phyloP scores from a whole-genome alignment of 192 early-diverging fungal species.

The Gorgonomyces haynaldii region DNA sequence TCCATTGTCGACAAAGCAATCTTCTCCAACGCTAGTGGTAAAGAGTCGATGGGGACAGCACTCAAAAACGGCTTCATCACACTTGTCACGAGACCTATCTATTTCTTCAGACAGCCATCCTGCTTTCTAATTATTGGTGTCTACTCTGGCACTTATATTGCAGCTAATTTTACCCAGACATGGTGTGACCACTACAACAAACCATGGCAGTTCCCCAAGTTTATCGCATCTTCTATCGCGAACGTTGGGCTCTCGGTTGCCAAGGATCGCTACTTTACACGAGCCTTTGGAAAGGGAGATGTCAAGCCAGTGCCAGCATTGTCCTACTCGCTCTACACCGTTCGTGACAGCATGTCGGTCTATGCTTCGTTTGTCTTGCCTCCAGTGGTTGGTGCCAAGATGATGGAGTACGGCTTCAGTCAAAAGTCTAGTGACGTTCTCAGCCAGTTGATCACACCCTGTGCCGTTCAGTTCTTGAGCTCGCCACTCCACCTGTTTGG shows the following conservation, averaged over 20 bases:
- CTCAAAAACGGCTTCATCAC: constrained; percentile 13
- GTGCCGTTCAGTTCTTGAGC: constrained; percentile 27
- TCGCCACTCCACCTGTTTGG: constrained; percentile 32
- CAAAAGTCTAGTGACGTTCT: constrained; percentile 8
- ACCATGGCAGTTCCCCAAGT: constrained; percentile 26
- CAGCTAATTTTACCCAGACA: constrained; percentile 29
- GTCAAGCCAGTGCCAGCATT: constrained; percentile 20
- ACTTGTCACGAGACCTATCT: constrained; percentile 17
- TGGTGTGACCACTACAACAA: constrained; percentile 13
- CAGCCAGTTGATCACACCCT: constrained; percentile 29
- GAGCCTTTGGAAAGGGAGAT: constrained; percentile 23
- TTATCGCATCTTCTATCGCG: constrained; percentile 21
- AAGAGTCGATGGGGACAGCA: constrained; percentile 10
- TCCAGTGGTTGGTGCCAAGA: constrained; percentile 10
- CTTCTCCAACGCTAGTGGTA: constrained; percentile 27
- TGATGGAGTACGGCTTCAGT: constrained; percentile 6
- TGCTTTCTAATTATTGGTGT: constrained; percentile 22
- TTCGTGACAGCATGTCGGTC: constrained; percentile 30
- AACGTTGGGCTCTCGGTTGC: constrained; percentile 26
- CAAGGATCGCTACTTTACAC: constrained; percentile 29
- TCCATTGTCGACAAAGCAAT: constrained; percentile 36
- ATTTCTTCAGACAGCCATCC: constrained; percentile 20
- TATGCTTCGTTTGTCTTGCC: constrained; percentile 36
- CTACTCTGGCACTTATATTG: constrained; percentile 28
- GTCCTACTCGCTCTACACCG: constrained; percentile 18